Evolutionary conservation across 2,329 filamentous ascomycete genomes (phyloP), one percentile per base, ranked within the genome.

Genomic region (Incumbomyces lentus): DNA sequence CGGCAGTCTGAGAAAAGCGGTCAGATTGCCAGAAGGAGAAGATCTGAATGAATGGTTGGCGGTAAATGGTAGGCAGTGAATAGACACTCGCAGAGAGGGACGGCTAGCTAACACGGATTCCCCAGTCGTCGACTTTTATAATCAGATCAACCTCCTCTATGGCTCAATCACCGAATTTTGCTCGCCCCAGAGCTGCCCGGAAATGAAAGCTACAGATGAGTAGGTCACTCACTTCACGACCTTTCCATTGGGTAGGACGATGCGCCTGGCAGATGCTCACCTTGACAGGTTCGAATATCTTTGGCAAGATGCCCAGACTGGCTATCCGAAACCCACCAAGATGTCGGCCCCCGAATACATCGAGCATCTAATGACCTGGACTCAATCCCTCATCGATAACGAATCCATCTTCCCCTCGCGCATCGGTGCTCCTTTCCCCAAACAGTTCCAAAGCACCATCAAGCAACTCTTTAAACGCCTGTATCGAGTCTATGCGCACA

Each of bases 121-220:
- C n/a, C 44, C 57, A 95, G 89, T 98, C 72, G 92, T 98, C 71
- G 92, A 98, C 69, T 98, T 98, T 69, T 98, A 98, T 79, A 98
- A 98, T 72, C 92, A 98, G 69, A 94, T 98, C 73, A 98, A 98
- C 69, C 78, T 98, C 31, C 82, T 98, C 49, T 98, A 98, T 65
- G 93, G 93, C 49, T 92, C 92, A 55, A 98, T 98, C 63, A 98
- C 92, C 50, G 92, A 98, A 64, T 98, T 98, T 69, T 98, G 92
- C 74, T 96, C 92, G 19, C 90, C 92, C 29, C 84, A 92, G 64
- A 88, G 88, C 54, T 98, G 92, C 65, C 92, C 92, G 1, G 92
- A 96, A 70, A 98, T 98, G 92, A 98, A 98, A 69, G 92, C 92
- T n/a, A 98, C 92, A 8, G 93, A 98, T 69, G 92, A 98, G 84